A percentile compares a stretch with the other conserved stretches of the same genome.
Evolutionary conservation across 805 yeast species (phyloP).

Genomic region (Teunomyces barrocoloradensis): DNA sequence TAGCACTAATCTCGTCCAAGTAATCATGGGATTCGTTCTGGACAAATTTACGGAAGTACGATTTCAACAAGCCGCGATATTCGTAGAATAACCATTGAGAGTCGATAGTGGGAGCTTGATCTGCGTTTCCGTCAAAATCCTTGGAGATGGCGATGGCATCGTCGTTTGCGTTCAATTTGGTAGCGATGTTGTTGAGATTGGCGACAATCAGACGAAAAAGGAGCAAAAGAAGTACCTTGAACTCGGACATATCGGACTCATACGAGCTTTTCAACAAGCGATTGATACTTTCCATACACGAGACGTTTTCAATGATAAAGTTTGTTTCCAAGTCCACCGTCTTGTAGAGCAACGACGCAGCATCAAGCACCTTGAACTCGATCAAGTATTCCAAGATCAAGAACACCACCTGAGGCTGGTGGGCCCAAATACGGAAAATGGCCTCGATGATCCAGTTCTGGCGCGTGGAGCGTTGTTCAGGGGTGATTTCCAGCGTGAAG

Average conservation of each 20-base stretch:
- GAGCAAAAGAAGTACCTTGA: conserved; percentile 17
- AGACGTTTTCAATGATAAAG: conserved; percentile 38
- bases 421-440: conserved; percentile 42
- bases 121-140: conserved; percentile 25
- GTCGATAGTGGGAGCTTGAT: conserved; percentile 26
- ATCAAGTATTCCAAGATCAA: conserved; percentile 42
- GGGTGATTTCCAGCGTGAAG: conserved; percentile 27
- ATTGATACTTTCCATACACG: conserved; percentile 43
- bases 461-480: conserved; percentile 22
- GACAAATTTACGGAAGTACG: conserved; percentile 32
- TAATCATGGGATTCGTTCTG: conserved; percentile 12
- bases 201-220: conserved; percentile 25
- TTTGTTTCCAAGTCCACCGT: conserved; percentile 26
- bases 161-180: conserved; percentile 12
- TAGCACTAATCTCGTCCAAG: conserved; percentile 13
- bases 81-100: conserved; percentile 43
- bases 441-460: conserved; percentile 39
- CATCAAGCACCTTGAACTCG: conserved; percentile 34
- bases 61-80: conserved; percentile 40
- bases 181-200: conserved; percentile 28
- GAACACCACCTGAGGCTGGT: conserved; percentile 45
- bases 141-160: conserved; percentile 23
- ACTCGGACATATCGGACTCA: conserved; percentile 12
- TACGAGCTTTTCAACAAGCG: conserved; percentile 28
- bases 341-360: conserved; percentile 26